Percentiles rank a stretch among this genome's conserved stretches.
These are phyloP conservation scores for Symbiodinium pilosum DNA, from an alignment of 73 alveolate genomes.

Conservation along the genomic window DNA sequence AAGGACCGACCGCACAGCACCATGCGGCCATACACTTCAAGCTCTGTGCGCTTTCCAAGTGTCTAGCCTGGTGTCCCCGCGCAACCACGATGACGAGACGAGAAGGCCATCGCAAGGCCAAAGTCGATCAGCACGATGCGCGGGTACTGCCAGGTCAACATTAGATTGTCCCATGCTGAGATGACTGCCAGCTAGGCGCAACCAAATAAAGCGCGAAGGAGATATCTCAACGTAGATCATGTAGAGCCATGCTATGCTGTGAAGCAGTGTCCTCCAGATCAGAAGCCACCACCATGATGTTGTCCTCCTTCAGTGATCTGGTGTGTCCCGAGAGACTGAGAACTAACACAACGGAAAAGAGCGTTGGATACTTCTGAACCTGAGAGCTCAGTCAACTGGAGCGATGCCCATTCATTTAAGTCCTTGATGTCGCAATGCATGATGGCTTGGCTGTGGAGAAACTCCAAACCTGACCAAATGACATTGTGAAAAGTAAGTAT, in stretches of 20 bases:
- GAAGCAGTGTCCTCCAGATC: neutral
- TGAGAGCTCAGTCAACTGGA: too few species aligned
- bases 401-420: too few species aligned
- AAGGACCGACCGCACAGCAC: neutral
- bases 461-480: neutral
- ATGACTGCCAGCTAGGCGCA: too few species aligned
- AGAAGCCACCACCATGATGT: neutral
- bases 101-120: neutral
- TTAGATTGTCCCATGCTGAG: too few species aligned
- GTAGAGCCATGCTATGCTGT: too few species aligned
- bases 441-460: neutral
- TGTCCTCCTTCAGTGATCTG: neutral
- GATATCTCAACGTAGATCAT: too few species aligned
- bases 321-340: too few species aligned
- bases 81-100: neutral
- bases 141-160: neutral
- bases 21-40: neutral
- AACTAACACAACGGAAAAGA: too few species aligned
- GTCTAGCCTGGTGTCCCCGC: neutral
- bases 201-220: too few species aligned
- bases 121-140: slow-evolving; percentile 19
- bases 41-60: neutral
- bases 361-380: too few species aligned
- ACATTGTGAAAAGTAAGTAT: too few species aligned
- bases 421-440: slow-evolving; percentile 13